Evolutionary conservation across 1,284 basidiomycete species (phyloP).

Genomic region (Singerocomus inundabilis): DNA sequence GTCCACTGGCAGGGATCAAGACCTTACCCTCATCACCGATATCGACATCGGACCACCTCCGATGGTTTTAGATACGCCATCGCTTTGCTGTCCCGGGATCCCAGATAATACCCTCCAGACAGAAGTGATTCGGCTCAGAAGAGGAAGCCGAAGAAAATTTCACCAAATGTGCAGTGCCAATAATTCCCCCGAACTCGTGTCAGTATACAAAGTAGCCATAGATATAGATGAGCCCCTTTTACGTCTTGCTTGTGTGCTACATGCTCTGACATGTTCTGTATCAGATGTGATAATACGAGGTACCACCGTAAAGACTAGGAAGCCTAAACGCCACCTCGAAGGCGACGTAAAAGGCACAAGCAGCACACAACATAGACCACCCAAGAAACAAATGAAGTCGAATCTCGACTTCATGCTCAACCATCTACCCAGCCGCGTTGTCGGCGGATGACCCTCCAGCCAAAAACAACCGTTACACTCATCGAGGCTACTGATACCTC

Average conservation of each 20-base stretch:
- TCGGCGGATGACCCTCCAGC: slow-evolving; percentile 11
- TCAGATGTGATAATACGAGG: slow-evolving; percentile 3
- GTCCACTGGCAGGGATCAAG: slow-evolving; percentile 5
- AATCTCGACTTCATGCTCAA: slow-evolving; percentile 14
- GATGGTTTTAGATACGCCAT: slow-evolving; percentile 5
- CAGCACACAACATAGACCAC: slow-evolving; percentile 6
- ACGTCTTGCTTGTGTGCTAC: too few species aligned
- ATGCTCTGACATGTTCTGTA: background rate
- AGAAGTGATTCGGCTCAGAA: background rate
- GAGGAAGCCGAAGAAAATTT: slow-evolving; percentile 9
- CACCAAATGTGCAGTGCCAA: background rate
- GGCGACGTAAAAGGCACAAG: slow-evolving; percentile 1
- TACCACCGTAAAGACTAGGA: slow-evolving; percentile 24
- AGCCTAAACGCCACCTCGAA: slow-evolving; percentile 27
- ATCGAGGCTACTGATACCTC: slow-evolving; percentile 47
- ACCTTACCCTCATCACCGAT: background rate
- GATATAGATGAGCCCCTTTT: slow-evolving; percentile 6
- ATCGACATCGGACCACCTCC: background rate
- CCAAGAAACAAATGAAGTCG: slow-evolving; percentile 32
- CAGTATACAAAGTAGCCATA: background rate
- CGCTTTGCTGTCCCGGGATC: background rate
- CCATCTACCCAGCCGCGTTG: slow-evolving; percentile 21
- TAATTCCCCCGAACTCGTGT: background rate
- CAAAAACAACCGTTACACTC: slow-evolving; percentile 12
- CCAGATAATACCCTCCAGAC: background rate